Base-by-base conservation (phyloP, 2,329 filamentous ascomycete genomes). In the Hymenoscyphus linearis region DNA sequence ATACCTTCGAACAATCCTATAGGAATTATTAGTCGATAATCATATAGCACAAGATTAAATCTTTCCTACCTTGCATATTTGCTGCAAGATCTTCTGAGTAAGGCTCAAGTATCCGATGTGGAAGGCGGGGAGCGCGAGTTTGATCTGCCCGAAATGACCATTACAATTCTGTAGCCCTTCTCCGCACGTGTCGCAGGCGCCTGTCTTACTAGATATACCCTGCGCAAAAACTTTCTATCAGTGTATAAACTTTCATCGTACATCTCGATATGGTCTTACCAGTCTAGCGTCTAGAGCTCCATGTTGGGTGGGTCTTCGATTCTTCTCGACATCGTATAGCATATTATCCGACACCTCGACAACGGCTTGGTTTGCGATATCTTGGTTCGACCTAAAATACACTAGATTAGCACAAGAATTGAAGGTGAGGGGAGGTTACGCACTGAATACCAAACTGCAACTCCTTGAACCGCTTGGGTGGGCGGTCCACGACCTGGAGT, bases 51-150 rank as follows among this genome's bases (percentile, higher is more conserved):
- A 6, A 9, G 12, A 4, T 34, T 35, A 13, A 35, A 40, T 40
- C 6, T 26, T 9, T 26, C 72, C 52, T 72, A 82, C 79, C 74
- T 96, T 99, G 86, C 95, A 99, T 66, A 99, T 96, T 71, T 95
- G 89, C 74, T 98, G 93, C 26, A 99, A 81, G 60, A 96, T 93
- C 52, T 87, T 88, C 72, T 96, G 93, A 66, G 95, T 91, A 74
- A 96, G 92, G 73, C 92, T 95, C 69, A 99, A 84, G 73, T 97
- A 99, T 40, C 95, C 95, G 66, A 98, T 92, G 73, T 99, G 95
- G 72, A 98, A 98, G 52, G 89, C 91, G 3, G 95, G 95, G 57
- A 99, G 80, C 1, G 93, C 91, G 14, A 99, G 84, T 70, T 90
- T 87, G 70, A 99, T 89, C 76, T 97, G 89, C 54, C 95, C 95